Evolutionary conservation across 306 rosid species (phyloP).

Genomic region (Ammopiptanthus mongolicus): DNA sequence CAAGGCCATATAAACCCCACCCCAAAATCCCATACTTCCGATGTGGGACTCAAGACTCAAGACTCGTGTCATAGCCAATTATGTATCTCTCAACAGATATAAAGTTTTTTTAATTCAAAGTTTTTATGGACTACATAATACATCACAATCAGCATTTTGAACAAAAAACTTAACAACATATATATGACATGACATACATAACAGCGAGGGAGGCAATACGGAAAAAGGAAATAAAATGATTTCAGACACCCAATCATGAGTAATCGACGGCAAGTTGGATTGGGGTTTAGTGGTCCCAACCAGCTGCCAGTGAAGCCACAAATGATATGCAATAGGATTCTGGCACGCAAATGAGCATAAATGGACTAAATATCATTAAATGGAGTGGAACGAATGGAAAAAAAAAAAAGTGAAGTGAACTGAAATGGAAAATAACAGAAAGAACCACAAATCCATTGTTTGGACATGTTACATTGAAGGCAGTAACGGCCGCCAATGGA

Average conservation of each 20-base stretch:
- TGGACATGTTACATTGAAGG: background rate
- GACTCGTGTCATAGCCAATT: too few relatives aligned
- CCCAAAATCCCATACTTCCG: too few relatives aligned
- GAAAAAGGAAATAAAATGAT: background rate
- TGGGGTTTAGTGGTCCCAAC: background rate
- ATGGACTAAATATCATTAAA: background rate
- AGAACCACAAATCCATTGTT: background rate
- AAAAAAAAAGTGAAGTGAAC: background rate
- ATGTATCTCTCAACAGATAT: background rate
- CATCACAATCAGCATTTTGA: slow-evolving; percentile 4
- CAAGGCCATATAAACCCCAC: too few relatives aligned
- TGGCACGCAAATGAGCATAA: background rate
- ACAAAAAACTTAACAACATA: background rate
- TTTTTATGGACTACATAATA: background rate
- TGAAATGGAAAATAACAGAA: background rate
- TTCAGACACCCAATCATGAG: background rate
- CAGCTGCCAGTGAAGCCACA: slow-evolving; percentile 14
- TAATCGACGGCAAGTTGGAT: background rate
- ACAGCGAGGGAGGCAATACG: background rate
- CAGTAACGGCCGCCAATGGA: background rate
- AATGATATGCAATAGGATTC: background rate
- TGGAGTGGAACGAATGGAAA: background rate
- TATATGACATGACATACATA: background rate
- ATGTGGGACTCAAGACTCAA: too few relatives aligned
- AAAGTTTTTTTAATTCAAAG: background rate